Conservation (phyloP, 768 basidiomycete species). For the Infundibulicybe gibba region DNA sequence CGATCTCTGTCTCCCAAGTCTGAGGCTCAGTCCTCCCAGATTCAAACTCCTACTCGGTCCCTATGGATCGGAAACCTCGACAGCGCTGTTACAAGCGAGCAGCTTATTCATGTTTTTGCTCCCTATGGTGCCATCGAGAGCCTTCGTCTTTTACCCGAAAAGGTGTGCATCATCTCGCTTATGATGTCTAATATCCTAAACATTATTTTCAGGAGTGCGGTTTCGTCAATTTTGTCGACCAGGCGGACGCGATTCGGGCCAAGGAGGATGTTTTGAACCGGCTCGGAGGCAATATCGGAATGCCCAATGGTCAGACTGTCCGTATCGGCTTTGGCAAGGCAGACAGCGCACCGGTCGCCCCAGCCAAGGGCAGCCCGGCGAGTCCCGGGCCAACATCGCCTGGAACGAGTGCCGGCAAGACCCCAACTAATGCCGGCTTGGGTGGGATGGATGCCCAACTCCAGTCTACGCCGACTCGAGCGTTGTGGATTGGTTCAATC, state of each 20-base stretch:
- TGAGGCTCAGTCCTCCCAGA: constrained; percentile 66
- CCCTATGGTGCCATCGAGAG: constrained; percentile 98
- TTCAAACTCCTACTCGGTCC: constrained; percentile 92
- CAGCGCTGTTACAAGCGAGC: constrained; percentile 89
- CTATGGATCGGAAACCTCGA: constrained; percentile 99
- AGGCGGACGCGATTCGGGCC: constrained; percentile 92
- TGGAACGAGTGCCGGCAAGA: constrained; percentile 42
- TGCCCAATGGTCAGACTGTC: constrained; percentile 94
- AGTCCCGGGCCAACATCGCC: constrained; percentile 67
- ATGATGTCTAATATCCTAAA: constrained; percentile 4
- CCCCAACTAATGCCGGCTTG: constrained; percentile 43
- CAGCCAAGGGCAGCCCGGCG: constrained; percentile 70
- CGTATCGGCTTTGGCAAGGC: constrained; percentile 98
- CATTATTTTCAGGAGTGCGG: constrained; percentile 79
- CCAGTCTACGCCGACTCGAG: constrained; percentile 89
- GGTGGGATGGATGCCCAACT: constrained; percentile 81
- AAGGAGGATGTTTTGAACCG: constrained; percentile 98
- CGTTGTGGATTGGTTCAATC: constrained; percentile 97
- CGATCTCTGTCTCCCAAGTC: constrained; percentile 83
- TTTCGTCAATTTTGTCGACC: constrained; percentile 98
- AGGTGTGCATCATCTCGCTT: constrained; percentile 48
- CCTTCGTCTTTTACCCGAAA: constrained; percentile 91
- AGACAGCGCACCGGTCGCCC: constrained; percentile 91
- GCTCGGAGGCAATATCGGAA: constrained; percentile 89
- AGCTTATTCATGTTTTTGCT: constrained; percentile 93